Conservation (phyloP, 1,284 basidiomycete species). For the Flammula alnicola region DNA sequence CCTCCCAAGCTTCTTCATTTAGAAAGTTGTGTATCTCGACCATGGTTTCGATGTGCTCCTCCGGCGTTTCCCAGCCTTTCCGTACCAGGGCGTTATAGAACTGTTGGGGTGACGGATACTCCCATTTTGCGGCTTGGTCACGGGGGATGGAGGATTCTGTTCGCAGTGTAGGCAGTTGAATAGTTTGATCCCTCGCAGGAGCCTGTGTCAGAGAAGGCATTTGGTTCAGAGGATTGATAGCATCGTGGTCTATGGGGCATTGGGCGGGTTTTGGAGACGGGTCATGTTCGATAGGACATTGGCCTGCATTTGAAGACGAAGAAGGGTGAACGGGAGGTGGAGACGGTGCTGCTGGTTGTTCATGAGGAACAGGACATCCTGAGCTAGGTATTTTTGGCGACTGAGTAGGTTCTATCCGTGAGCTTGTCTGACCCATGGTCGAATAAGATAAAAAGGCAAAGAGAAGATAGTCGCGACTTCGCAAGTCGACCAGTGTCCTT, state of each 20-base stretch:
- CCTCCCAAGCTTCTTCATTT: slow-evolving; percentile 96
- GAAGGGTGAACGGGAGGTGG: neutral
- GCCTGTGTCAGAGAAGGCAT: slow-evolving; percentile 85
- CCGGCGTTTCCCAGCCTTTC: slow-evolving; percentile 98
- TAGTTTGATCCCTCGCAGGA: slow-evolving; percentile 60
- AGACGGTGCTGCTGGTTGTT: slow-evolving; percentile 22
- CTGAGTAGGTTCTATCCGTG: slow-evolving; percentile 16
- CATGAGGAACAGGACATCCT: slow-evolving; percentile 40
- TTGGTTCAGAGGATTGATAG: slow-evolving; percentile 85
- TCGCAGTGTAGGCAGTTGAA: slow-evolving; percentile 76
- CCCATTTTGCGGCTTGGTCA: slow-evolving; percentile 72
- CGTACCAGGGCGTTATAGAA: slow-evolving; percentile 97
- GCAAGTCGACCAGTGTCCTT: too few species aligned
- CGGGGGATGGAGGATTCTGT: slow-evolving; percentile 88
- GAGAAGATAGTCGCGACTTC: neutral
- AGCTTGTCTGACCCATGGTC: slow-evolving; percentile 38
- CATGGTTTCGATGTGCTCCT: slow-evolving; percentile 96
- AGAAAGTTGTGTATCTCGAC: slow-evolving; percentile 98
- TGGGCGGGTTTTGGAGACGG: slow-evolving; percentile 33
- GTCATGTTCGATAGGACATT: slow-evolving; percentile 42
- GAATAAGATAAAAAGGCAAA: neutral
- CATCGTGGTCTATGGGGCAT: slow-evolving; percentile 52
- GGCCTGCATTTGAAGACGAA: slow-evolving; percentile 22
- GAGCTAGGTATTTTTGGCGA: slow-evolving; percentile 16
- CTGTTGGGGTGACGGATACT: slow-evolving; percentile 98